A percentile compares a stretch with the other conserved stretches of the same genome.
Conservation (phyloP, 257 asterid genomes). For the Lithospermum erythrorhizon region DNA sequence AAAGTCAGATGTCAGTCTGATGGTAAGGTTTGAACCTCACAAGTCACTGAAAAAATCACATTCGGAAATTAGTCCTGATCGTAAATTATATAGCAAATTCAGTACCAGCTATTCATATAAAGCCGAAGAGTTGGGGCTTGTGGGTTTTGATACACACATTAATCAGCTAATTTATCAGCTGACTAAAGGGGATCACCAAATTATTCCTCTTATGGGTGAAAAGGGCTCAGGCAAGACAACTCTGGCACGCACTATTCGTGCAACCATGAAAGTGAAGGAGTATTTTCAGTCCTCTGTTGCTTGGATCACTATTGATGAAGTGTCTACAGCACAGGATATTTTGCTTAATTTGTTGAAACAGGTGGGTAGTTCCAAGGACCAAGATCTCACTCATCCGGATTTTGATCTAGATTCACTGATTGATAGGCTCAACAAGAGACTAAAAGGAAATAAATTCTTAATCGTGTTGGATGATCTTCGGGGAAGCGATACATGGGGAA, state of each 20-base stretch:
- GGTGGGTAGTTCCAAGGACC: constrained; percentile 11
- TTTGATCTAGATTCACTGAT: neutral
- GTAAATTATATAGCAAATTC: constrained; percentile 4
- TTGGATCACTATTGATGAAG: constrained; percentile 16
- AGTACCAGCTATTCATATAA: constrained; percentile 8
- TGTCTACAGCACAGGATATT: constrained; percentile 5
- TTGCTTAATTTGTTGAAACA: constrained; percentile 19
- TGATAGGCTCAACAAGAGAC: constrained; percentile 4
- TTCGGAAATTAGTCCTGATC: neutral
- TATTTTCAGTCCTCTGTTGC: constrained; percentile 11
- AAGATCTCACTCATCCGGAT: neutral
- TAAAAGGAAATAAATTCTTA: constrained; percentile 12
- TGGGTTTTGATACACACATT: constrained; percentile 5
- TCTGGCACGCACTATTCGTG: constrained; percentile 20
- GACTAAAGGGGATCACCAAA: neutral
- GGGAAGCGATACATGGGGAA: constrained; percentile 7
- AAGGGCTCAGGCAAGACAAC: constrained; percentile 34
- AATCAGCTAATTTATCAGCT: neutral
- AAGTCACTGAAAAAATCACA: neutral
- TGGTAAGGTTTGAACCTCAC: neutral
- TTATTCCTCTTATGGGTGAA: constrained; percentile 19
- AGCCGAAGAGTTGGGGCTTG: constrained; percentile 12
- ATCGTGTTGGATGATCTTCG: constrained; percentile 23
- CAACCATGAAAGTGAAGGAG: constrained; percentile 6
- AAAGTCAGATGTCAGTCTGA: neutral